phyloP scores from a whole-genome alignment of 2,329 filamentous ascomycete species.

The Rachicladosporium sp. region DNA sequence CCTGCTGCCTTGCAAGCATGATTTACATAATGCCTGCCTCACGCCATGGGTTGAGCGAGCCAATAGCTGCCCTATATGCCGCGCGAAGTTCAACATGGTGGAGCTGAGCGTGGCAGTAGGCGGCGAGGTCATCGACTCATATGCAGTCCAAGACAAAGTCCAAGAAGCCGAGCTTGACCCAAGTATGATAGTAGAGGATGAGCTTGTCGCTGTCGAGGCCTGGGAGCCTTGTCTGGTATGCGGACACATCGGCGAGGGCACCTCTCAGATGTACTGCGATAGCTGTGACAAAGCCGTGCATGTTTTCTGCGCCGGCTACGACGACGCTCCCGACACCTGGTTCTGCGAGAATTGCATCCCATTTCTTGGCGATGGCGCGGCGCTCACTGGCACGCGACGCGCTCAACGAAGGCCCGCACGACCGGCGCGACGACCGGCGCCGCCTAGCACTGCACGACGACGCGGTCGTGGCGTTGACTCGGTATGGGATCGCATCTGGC shows the following conservation, averaged over 20 bases:
- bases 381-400: not conserved
- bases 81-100: conserved; percentile 80
- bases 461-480: conserved; percentile 29
- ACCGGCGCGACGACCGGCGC: conserved; percentile 1
- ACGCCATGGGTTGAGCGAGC: conserved; percentile 92
- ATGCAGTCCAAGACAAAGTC: conserved; percentile 65
- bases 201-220: conserved; percentile 43
- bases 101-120: conserved; percentile 68
- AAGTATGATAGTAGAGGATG: conserved; percentile 60
- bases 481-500: conserved; percentile 72
- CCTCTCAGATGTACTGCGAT: conserved; percentile 79
- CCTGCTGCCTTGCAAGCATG: conserved; percentile 69
- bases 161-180: conserved; percentile 84
- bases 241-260: conserved; percentile 66
- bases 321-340: conserved; percentile 50
- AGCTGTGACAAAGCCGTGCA: conserved; percentile 83
- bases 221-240: conserved; percentile 73
- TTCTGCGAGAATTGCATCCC: conserved; percentile 72
- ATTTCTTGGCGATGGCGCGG: conserved; percentile 2
- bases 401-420: no score
- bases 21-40: conserved; percentile 84
- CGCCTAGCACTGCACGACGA: conserved; percentile 3
- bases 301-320: conserved; percentile 78
- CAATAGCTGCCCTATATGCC: conserved; percentile 96
- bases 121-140: conserved; percentile 47